Evolutionary conservation across 768 basidiomycete species (phyloP).

Genomic region (Lentinula boryana): DNA sequence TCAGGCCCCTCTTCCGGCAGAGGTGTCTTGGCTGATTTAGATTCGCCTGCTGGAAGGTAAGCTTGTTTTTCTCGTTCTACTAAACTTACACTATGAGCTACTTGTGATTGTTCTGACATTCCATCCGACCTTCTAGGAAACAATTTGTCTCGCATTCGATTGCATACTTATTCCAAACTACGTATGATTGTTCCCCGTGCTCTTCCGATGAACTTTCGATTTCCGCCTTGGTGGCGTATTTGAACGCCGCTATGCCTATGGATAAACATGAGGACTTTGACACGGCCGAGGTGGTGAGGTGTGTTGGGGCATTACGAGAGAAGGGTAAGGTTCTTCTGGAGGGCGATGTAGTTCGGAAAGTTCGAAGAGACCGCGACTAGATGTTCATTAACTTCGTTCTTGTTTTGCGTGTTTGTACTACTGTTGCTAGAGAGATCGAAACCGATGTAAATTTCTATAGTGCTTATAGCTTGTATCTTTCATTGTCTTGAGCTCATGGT

Average conservation of each 20-base stretch:
- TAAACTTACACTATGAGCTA: not conserved
- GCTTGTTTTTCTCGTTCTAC: not conserved
- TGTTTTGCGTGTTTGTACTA: no score
- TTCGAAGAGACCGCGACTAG: not conserved
- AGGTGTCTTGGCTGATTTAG: constrained; percentile 4
- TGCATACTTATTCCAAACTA: constrained; percentile 58
- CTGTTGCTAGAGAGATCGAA: no score
- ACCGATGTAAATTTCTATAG: no score
- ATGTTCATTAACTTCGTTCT: not conserved
- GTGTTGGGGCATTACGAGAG: constrained; percentile 39
- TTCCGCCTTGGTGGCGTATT: constrained; percentile 60
- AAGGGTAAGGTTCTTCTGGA: constrained; percentile 43
- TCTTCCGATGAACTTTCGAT: constrained; percentile 60
- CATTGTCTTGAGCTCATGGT: no score
- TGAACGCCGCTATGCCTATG: constrained; percentile 70
- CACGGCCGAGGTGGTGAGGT: constrained; percentile 60
- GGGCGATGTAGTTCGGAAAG: constrained; percentile 30
- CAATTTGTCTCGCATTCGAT: constrained; percentile 59
- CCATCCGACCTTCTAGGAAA: constrained; percentile 28
- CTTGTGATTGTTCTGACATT: constrained; percentile 1
- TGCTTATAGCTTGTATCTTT: no score
- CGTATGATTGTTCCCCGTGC: constrained; percentile 40
- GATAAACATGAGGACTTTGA: constrained; percentile 84
- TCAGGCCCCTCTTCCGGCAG: not conserved
- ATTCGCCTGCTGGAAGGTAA: not conserved